Conservation (phyloP, 257 asterid species). For the Capsicum rhomboideum region DNA sequence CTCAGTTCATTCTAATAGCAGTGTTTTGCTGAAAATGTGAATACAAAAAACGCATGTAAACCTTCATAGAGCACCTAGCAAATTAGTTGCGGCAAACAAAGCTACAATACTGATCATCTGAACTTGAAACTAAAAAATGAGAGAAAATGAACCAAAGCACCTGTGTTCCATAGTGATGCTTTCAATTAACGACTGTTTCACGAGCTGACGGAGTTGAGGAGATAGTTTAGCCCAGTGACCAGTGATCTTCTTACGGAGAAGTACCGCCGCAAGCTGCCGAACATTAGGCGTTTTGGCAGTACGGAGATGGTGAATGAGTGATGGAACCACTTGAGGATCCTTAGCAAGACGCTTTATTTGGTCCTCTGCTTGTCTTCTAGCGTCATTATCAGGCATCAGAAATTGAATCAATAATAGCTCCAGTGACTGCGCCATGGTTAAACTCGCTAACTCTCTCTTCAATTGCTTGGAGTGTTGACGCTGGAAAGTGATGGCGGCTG, state of each 20-base stretch:
- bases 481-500: conserved; percentile 9
- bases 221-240: conserved; percentile 94
- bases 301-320: conserved; percentile 83
- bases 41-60: background rate
- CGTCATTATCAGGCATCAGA: conserved; percentile 97
- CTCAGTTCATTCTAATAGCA: background rate
- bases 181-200: conserved; percentile 82
- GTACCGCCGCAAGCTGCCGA: conserved; percentile 94
- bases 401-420: conserved; percentile 85
- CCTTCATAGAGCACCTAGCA: background rate
- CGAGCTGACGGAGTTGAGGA: conserved; percentile 66
- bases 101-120: background rate
- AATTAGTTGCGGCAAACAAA: background rate
- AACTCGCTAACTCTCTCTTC: background rate
- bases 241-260: conserved; percentile 95
- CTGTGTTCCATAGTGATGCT: conserved; percentile 97
- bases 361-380: conserved; percentile 98
- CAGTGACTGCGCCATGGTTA: conserved; percentile 80
- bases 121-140: background rate
- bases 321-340: conserved; percentile 99
- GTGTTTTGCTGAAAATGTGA: background rate
- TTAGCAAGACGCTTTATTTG: conserved; percentile 89
- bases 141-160: conserved; percentile 18
- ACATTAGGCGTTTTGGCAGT: conserved; percentile 98
- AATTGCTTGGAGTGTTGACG: background rate